A percentile compares a stretch with the other conserved stretches of the same genome.
Evolutionary conservation across 108 stramenopile genomes (phyloP).

Genomic region (Craspedostauros australis): DNA sequence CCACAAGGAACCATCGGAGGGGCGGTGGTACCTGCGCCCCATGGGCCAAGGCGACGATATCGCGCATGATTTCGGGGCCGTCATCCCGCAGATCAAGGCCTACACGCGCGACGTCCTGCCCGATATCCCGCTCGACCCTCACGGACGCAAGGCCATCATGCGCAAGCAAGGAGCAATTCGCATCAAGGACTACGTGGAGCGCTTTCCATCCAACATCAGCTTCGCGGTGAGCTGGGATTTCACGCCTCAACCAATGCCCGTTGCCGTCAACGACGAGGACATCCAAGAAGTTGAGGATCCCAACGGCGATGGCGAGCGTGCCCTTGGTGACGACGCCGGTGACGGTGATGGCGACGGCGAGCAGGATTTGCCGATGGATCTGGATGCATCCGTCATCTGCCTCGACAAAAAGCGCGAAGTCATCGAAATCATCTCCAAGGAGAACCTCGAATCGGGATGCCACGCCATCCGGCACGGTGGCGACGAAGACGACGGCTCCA

Average conservation of each 20-base stretch:
- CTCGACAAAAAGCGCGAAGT: conserved; percentile 25
- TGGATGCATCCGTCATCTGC: conserved; percentile 40
- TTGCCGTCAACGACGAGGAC: no score
- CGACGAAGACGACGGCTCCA: conserved; percentile 36
- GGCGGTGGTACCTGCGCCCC: no score
- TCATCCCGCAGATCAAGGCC: conserved; percentile 37
- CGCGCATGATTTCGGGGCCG: conserved; percentile 38
- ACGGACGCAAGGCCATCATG: conserved; percentile 45
- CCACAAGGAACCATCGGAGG: no score
- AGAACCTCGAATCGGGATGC: conserved; percentile 11
- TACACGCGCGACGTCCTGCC: conserved; percentile 40
- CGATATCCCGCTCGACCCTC: conserved; percentile 25
- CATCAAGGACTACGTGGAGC: conserved; percentile 30
- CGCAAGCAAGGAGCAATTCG: conserved; percentile 35
- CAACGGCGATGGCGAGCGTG: no score
- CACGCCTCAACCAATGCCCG: no score
- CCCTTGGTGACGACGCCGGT: no score
- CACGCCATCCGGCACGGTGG: conserved; percentile 36
- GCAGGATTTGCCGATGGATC: conserved; percentile 36
- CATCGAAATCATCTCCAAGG: conserved; percentile 26
- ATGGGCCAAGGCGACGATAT: no score
- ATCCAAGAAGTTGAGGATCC: no score
- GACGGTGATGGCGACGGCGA: no score
- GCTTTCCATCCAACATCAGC: conserved; percentile 4
- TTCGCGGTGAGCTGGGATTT: conserved; percentile 50